Evolutionary conservation across 2,329 filamentous ascomycete genomes (phyloP).

Genomic region (Xylaria multiplex): DNA sequence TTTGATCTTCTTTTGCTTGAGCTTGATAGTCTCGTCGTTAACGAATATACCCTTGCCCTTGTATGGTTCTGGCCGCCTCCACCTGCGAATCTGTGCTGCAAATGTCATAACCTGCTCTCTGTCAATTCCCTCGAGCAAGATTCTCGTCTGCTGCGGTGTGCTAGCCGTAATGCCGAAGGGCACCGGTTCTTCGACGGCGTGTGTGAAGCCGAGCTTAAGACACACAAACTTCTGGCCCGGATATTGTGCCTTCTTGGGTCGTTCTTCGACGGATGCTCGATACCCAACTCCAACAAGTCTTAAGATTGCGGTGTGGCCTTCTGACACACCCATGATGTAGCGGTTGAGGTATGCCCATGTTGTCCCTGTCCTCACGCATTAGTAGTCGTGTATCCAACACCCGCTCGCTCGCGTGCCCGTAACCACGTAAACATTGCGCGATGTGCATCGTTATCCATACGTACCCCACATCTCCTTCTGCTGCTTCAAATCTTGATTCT

Average conservation of each 20-base stretch:
- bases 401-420: background rate
- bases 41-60: slow-evolving; percentile 99
- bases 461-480: slow-evolving; percentile 97
- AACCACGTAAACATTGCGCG: background rate
- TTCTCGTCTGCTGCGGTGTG: slow-evolving; percentile 88
- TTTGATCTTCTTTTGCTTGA: slow-evolving; percentile 98
- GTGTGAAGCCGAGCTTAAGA: slow-evolving; percentile 95
- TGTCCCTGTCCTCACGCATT: slow-evolving; percentile 69
- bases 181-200: slow-evolving; percentile 89
- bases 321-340: slow-evolving; percentile 91
- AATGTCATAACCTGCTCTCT: slow-evolving; percentile 90
- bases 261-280: slow-evolving; percentile 84
- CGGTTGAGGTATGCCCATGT: slow-evolving; percentile 90
- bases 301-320: slow-evolving; percentile 94
- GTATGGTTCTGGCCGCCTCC: slow-evolving; percentile 95
- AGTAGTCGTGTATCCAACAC: slow-evolving; percentile 13
- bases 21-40: slow-evolving; percentile 95
- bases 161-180: slow-evolving; percentile 85
- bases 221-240: slow-evolving; percentile 88
- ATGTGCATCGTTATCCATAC: slow-evolving; percentile 2
- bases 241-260: slow-evolving; percentile 77
- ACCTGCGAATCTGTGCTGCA: slow-evolving; percentile 85
- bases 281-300: slow-evolving; percentile 96
- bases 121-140: slow-evolving; percentile 87
- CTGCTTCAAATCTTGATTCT: slow-evolving; percentile 73